These are phyloP conservation scores for Tulasnella calospora DNA, from an alignment of 768 basidiomycete genomes.

Conservation along the genomic window DNA sequence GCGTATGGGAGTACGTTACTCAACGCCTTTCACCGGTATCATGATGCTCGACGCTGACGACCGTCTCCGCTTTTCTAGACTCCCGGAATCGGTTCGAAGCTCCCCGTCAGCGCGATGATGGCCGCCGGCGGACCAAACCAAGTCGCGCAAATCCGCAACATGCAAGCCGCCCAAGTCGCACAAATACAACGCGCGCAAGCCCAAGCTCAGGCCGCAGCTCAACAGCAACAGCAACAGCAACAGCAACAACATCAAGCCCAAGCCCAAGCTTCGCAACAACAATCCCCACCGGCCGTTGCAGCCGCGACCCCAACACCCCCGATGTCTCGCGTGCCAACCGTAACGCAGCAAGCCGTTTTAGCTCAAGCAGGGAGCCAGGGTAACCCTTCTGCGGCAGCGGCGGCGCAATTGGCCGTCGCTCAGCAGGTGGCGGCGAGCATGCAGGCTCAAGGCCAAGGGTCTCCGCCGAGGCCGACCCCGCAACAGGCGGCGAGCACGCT, in stretches of 20 bases:
- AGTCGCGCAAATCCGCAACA: constrained; percentile 24
- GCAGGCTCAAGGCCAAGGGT: constrained; percentile 11
- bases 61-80: neutral
- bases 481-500: neutral
- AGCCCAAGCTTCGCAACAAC: neutral
- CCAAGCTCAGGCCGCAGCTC: neutral
- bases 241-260: too few species aligned
- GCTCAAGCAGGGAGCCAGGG: constrained; percentile 15
- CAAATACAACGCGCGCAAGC: constrained; percentile 23
- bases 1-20: neutral
- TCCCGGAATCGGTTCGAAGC: neutral
- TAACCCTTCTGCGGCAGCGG: neutral
- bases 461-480: neutral
- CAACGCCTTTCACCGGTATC: neutral
- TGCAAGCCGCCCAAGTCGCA: constrained; percentile 18
- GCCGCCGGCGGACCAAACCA: constrained; percentile 12
- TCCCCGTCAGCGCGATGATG: constrained; percentile 18
- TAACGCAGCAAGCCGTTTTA: constrained; percentile 17
- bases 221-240: constrained; percentile 21
- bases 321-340: constrained; percentile 15
- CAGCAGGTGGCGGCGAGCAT: neutral
- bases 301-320: constrained; percentile 10
- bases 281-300: neutral
- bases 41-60: neutral
- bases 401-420: neutral